Evolutionary conservation across 2,329 filamentous ascomycete genomes (phyloP), one percentile per base, ranked within the genome.

Genomic region (Curvularia hawaiiensis): DNA sequence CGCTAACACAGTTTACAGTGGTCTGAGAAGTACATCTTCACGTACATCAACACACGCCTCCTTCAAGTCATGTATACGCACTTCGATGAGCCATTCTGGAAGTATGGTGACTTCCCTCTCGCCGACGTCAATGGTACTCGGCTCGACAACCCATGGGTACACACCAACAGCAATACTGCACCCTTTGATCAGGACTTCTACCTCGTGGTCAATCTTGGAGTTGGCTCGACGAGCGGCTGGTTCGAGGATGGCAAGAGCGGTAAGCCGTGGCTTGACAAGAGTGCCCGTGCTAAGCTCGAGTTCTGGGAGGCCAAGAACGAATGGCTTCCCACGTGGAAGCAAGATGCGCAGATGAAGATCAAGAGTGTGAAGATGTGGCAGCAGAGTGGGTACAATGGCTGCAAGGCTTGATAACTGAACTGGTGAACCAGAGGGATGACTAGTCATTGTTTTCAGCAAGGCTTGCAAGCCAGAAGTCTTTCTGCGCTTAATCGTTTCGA

Each of bases 11-110:
- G 26, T 12, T 16, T 20, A 35, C 33, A 75, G 77, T 96, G 91
- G 91, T 92, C 87, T 50, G 85, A 94, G 67, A 94, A 93, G 76
- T 95, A 96, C 75, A 80, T 95, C 58, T 96, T 94, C 79, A 93
- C 90, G 24, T 96, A 92, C 73, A 83, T 96, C 79, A 89, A 95
- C 81, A 89, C 85, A 45, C 88, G 90, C 12, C 84, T 96, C 20
- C 81, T 92, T 28, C 90, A 94, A 74, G 90, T 94, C 50, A 83
- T 92, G 60, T 96, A 92, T 80, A 88, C 85, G 65, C 90, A 77
- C 75, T 92, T 92, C 69, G 80, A 88, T 66, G 72, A 84, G 66
- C 82, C 85, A 10, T 84, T 92, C 69, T 92, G 87, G 85, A 64
- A 85, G 64, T 85, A 88, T 47, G 90, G 90, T 28, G 77, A 82